Conservation (phyloP, 108 stramenopile species). For the Pseudonitzschia pungens region DNA sequence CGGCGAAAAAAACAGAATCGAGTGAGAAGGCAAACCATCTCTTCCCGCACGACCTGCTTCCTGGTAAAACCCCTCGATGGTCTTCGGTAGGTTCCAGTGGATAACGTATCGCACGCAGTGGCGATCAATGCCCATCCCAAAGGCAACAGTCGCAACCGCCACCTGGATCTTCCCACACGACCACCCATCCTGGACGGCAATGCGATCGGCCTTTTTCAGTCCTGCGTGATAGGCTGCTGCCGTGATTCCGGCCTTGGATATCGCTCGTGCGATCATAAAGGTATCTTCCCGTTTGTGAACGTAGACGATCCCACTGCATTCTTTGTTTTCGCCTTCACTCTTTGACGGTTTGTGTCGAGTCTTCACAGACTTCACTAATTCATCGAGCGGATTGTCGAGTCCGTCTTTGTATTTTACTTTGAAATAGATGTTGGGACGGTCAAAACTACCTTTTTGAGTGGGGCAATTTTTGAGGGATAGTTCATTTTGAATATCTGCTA, state of each 20-base stretch:
- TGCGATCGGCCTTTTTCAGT: constrained; percentile 61
- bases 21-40: constrained; percentile 75
- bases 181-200: constrained; percentile 59
- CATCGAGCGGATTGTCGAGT: constrained; percentile 48
- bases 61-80: constrained; percentile 88
- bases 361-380: constrained; percentile 55
- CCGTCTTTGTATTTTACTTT: constrained; percentile 67
- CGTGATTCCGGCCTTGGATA: constrained; percentile 24
- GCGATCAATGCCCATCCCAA: constrained; percentile 92
- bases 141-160: constrained; percentile 80
- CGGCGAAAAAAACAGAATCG: constrained; percentile 78
- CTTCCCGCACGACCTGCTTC: constrained; percentile 89
- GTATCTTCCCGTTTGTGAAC: constrained; percentile 90
- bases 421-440: constrained; percentile 93
- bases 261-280: constrained; percentile 43
- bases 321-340: not conserved
- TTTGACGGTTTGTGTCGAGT: constrained; percentile 46
- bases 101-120: constrained; percentile 86
- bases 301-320: constrained; percentile 91
- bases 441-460: constrained; percentile 73
- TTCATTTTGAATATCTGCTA: constrained; percentile 70
- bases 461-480: constrained; percentile 50
- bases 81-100: constrained; percentile 86
- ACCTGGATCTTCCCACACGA: constrained; percentile 52
- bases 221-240: constrained; percentile 59